Base-by-base conservation (phyloP, 495 filamentous ascomycete genomes). In the Melanomma pulvis-pyrius region DNA sequence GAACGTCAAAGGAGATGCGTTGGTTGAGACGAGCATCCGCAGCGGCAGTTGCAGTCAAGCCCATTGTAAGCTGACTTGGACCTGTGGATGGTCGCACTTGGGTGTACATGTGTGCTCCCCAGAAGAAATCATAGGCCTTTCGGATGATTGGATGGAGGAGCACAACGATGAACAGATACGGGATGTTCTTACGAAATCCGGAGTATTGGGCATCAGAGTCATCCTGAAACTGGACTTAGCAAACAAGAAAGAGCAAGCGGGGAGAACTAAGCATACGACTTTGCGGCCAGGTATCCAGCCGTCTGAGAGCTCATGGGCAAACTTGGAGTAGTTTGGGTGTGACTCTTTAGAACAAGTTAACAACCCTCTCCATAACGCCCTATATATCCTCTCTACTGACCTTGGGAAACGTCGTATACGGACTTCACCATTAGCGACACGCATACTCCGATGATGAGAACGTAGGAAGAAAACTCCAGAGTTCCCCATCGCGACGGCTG, bases 221-320 rank as follows among this genome's bases (percentile, higher is more conserved):
- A 78, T 98, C 96, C 90, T 93, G 63, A 1, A 34, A 34, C 7
- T 32, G 15, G 60, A 53, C 48, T 50, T 50, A 50, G 48, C 52
- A 6, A 61, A 39, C 13, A 49, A 22, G 17, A 15, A 41, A 8
- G 12, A 19, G 22, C 7, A 49, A 49, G 34, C n/a, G 30, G 21
- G 17, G 7, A 22, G 51, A 13, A 32, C 26, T 8, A 49, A n/a
- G 67, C 88, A 75, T 81, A 92, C 89, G 44, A 97, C 91, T 81
- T 90, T 92, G 52, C 93, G 90, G 17, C 94, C 94, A n/a, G 88
- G 88, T 59, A 99, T 91, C 94, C 94, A 99, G 60, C 94, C 96
- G 11, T 86, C 81, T 0, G 85, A 88, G 19, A 99, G 84, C 19
- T 88, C 77, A 50, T 80, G 77, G 63, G 88, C 81, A 73, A 88